Percentiles rank a stretch among this genome's conserved stretches.
Conservation (phyloP, 2,329 filamentous ascomycete genomes). For the Emergomyces africanus region DNA sequence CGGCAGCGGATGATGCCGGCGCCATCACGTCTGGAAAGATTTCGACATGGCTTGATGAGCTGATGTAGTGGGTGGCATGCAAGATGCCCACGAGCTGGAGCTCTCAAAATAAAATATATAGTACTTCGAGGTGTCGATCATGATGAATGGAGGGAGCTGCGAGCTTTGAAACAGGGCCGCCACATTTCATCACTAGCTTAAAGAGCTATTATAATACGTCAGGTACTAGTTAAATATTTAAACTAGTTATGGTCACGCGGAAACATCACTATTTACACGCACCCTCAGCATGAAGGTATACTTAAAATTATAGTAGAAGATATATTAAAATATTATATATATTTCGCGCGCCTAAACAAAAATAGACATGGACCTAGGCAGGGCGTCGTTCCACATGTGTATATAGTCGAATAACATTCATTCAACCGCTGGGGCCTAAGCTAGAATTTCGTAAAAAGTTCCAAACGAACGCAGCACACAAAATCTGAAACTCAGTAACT, state of each 20-base stretch:
- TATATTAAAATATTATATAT: neutral
- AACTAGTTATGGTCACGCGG: neutral
- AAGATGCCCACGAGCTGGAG: neutral
- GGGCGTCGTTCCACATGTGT: neutral
- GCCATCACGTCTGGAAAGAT: neutral
- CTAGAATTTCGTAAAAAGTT: neutral
- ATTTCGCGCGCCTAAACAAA: neutral
- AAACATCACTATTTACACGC: no score
- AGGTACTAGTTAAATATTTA: no score
- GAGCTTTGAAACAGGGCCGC: neutral
- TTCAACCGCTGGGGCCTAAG: neutral
- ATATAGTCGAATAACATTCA: neutral
- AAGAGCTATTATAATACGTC: no score
- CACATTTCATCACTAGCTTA: neutral
- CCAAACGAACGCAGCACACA: neutral
- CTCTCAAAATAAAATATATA: neutral
- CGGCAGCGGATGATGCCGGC: neutral
- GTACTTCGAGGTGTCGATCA: neutral
- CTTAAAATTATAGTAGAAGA: neutral
- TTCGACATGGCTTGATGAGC: neutral
- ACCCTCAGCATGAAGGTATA: no score
- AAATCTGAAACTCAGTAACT: neutral
- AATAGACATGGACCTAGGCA: neutral
- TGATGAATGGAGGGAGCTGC: neutral
- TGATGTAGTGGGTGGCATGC: neutral